These are phyloP conservation scores for Trichodelitschia bisporula DNA, from an alignment of 495 filamentous ascomycete species.

Conservation along the genomic window DNA sequence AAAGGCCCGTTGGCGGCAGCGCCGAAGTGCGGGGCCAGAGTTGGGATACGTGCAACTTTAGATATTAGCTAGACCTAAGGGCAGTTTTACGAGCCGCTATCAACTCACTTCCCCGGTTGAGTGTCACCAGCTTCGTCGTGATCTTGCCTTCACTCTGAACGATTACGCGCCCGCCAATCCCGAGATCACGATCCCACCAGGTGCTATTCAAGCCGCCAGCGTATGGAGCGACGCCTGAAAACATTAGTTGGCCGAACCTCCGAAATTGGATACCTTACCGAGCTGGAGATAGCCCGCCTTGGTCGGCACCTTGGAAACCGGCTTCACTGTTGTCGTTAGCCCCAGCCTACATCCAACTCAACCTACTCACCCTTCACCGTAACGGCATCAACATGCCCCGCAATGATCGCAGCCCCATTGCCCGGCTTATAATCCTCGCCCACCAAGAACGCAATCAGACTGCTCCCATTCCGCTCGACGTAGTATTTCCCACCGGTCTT, in stretches of 20 bases:
- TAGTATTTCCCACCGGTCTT: constrained; percentile 72
- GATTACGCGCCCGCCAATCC: constrained; percentile 69
- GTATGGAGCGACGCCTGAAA: constrained; percentile 44
- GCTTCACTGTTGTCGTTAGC: constrained; percentile 35
- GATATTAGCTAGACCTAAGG: neutral
- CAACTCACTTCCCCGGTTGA: constrained; percentile 51
- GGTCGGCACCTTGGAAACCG: constrained; percentile 53
- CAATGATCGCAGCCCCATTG: constrained; percentile 58
- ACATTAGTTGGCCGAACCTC: neutral
- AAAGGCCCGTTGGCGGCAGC: constrained; percentile 47
- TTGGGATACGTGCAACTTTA: constrained; percentile 65
- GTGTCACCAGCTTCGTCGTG: constrained; percentile 56
- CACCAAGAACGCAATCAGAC: constrained; percentile 66
- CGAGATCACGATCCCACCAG: constrained; percentile 89
- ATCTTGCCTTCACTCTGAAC: constrained; percentile 66
- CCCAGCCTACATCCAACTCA: too few relatives aligned
- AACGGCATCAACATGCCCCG: constrained; percentile 79
- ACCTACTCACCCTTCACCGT: constrained; percentile 30
- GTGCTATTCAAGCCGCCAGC: constrained; percentile 64
- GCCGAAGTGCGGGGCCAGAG: constrained; percentile 85
- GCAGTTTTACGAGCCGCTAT: constrained; percentile 1
- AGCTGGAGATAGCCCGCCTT: constrained; percentile 75
- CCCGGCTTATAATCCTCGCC: constrained; percentile 64
- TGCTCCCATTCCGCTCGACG: constrained; percentile 61
- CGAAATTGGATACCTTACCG: constrained; percentile 20